These are phyloP conservation scores for Prinsepia uniflora DNA, from an alignment of 306 rosid species.

Conservation along the genomic window DNA sequence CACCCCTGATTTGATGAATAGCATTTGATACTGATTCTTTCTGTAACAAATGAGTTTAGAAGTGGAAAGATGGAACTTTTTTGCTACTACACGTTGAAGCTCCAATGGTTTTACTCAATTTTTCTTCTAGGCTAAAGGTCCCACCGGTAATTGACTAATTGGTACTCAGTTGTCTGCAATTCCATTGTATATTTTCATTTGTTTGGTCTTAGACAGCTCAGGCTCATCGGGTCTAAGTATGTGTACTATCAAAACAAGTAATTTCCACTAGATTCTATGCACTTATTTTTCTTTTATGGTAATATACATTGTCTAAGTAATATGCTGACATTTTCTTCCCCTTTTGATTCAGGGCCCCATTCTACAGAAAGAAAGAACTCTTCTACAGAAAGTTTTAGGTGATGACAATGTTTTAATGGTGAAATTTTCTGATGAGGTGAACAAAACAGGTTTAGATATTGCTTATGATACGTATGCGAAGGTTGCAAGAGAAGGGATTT, in stretches of 20 bases:
- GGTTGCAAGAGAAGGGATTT: constrained; percentile 58
- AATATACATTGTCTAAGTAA: background rate
- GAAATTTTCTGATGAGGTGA: constrained; percentile 41
- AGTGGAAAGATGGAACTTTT: background rate
- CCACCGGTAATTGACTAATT: background rate
- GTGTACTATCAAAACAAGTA: background rate
- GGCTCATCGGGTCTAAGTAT: background rate
- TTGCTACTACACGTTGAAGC: background rate
- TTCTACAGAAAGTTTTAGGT: constrained; percentile 58
- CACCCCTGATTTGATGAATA: background rate
- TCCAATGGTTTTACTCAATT: background rate
- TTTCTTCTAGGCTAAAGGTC: background rate
- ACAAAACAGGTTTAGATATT: background rate
- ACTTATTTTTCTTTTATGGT: background rate
- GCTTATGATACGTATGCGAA: constrained; percentile 31
- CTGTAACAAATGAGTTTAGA: background rate
- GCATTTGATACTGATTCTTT: background rate
- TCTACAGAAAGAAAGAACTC: constrained; percentile 41
- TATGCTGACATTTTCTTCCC: background rate
- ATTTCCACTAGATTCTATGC: background rate
- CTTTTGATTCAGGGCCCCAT: constrained; percentile 54
- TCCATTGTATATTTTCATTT: background rate
- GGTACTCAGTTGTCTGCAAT: background rate
- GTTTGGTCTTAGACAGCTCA: constrained; percentile 1
- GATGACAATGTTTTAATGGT: constrained; percentile 66